Evolutionary conservation across 2,329 filamentous ascomycete species (phyloP).

Genomic region (Monilinia aucupariae): DNA sequence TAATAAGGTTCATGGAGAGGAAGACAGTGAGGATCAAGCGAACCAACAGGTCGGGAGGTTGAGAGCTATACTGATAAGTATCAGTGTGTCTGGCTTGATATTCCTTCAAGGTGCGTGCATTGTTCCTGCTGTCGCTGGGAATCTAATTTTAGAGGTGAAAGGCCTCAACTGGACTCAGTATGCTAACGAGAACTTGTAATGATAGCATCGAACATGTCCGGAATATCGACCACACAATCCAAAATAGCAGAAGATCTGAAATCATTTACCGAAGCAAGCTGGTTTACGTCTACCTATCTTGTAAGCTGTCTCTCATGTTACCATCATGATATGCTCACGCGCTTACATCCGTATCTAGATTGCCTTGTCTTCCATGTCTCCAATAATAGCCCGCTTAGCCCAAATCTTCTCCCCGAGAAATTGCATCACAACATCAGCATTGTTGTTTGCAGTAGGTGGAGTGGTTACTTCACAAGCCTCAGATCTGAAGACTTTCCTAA

Average conservation of each 20-base stretch:
- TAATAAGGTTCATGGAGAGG: constrained; percentile 20
- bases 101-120: constrained; percentile 50
- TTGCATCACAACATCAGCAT: constrained; percentile 58
- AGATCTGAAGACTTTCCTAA: constrained; percentile 57
- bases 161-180: neutral
- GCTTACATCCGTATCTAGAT: constrained; percentile 40
- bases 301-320: constrained; percentile 31
- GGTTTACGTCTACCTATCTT: constrained; percentile 77
- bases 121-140: neutral
- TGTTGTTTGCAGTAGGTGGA: constrained; percentile 55
- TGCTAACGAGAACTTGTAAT: neutral
- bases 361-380: constrained; percentile 53
- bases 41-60: constrained; percentile 30
- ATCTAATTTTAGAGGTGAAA: neutral
- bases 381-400: constrained; percentile 65
- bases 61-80: constrained; percentile 43
- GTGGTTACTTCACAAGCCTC: constrained; percentile 58
- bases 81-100: constrained; percentile 52
- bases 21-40: constrained; percentile 34
- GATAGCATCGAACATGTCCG: constrained; percentile 60
- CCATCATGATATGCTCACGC: neutral
- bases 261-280: constrained; percentile 66
- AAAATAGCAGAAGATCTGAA: constrained; percentile 69
- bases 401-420: constrained; percentile 66
- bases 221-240: constrained; percentile 76